Evolutionary conservation across 2,329 filamentous ascomycete genomes (phyloP).

Genomic region (Ophiosphaerella narmari): DNA sequence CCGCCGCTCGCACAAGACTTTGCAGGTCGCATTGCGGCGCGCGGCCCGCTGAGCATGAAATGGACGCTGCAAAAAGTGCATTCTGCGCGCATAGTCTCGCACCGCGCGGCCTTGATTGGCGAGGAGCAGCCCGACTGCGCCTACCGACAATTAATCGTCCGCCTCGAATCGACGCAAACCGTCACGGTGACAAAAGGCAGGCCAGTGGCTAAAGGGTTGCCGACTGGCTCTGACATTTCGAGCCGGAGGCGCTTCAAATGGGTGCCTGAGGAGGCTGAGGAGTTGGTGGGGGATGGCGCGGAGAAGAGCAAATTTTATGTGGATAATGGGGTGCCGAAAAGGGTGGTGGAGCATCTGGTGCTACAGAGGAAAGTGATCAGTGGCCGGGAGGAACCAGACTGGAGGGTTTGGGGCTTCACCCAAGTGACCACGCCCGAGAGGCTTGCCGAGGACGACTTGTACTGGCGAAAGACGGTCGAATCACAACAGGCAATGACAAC

Average conservation of each 20-base stretch:
- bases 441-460: constrained; percentile 27
- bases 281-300: too few species aligned
- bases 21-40: constrained; percentile 57
- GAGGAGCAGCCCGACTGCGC: constrained; percentile 25
- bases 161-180: constrained; percentile 27
- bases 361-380: constrained; percentile 58
- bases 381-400: constrained; percentile 54
- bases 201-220: too few species aligned
- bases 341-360: constrained; percentile 67
- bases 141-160: constrained; percentile 33
- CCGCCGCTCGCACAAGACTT: constrained; percentile 59
- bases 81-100: constrained; percentile 59
- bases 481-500: constrained; percentile 13
- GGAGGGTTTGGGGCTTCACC: constrained; percentile 70
- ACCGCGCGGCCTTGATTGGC: constrained; percentile 57
- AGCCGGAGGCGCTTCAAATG: constrained; percentile 2
- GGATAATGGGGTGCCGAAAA: constrained; percentile 10
- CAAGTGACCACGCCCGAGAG: constrained; percentile 51
- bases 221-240: background rate
- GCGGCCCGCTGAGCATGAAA: constrained; percentile 56
- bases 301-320: background rate
- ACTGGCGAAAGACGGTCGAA: constrained; percentile 24
- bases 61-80: constrained; percentile 29
- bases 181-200: constrained; percentile 6
- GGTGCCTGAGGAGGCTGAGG: constrained; percentile 7